phyloP scores from a whole-genome alignment of 495 filamentous ascomycete genomes.

The Penicillium mononematosum region DNA sequence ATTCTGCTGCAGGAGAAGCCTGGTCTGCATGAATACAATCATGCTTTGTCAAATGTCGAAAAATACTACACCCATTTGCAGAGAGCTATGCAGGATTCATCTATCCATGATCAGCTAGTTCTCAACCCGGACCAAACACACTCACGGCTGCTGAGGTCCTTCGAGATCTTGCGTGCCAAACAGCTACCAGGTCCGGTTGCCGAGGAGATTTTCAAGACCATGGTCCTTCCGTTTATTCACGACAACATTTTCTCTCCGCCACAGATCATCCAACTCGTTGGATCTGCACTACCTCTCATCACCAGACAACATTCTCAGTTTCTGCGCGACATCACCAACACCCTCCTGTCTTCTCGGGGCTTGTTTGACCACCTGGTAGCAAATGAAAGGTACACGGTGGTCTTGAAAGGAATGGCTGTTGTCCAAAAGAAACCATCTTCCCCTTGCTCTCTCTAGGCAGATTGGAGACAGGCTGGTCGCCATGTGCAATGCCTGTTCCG shows the following conservation, averaged over 20 bases:
- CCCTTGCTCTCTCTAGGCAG: not conserved
- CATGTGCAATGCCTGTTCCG: constrained; percentile 12
- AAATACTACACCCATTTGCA: constrained; percentile 11
- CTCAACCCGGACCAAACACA: constrained; percentile 8
- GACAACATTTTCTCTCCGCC: not conserved
- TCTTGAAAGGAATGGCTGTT: constrained; percentile 15
- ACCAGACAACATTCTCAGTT: not conserved
- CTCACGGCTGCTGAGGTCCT: constrained; percentile 11
- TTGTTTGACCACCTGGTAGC: constrained; percentile 11
- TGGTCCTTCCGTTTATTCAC: constrained; percentile 8
- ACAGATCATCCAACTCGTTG: constrained; percentile 11
- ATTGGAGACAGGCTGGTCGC: constrained; percentile 1
- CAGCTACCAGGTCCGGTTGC: constrained; percentile 7
- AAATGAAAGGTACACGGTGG: constrained; percentile 3
- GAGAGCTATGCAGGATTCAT: constrained; percentile 7
- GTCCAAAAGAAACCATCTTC: constrained; percentile 9
- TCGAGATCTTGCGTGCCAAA: constrained; percentile 10
- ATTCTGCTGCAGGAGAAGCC: constrained; percentile 12
- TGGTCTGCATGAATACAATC: constrained; percentile 13
- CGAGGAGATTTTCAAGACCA: constrained; percentile 11
- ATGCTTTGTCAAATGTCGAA: constrained; percentile 7
- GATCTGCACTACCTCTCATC: constrained; percentile 11
- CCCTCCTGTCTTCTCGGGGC: not conserved
- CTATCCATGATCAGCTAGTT: constrained; percentile 9
- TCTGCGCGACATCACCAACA: constrained; percentile 1